Evolutionary conservation across 1,284 basidiomycete species (phyloP), one percentile per base, ranked within the genome.

Genomic region (Pyrrhoderma noxium): DNA sequence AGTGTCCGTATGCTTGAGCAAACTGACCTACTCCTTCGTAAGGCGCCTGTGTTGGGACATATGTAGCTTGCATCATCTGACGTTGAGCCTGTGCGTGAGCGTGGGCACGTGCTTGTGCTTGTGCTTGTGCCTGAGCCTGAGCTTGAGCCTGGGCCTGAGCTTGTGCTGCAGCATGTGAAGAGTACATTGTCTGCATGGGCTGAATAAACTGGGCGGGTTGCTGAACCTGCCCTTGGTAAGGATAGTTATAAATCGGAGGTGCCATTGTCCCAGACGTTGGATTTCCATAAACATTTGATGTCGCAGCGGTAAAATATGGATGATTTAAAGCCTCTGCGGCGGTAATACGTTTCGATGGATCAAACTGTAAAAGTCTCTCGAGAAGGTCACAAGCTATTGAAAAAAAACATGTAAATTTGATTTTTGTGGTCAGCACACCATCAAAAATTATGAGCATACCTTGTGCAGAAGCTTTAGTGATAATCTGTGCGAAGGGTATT

Each of bases 341-440:
- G 8, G 91, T 90, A 56, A 96, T 84, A 51, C 96, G 86, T 63
- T 94, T 87, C 25, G 85, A 78, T 0, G 96, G 96, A 65, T 99
- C 96, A 63, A 99, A 99, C 65, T 96, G 93, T 47, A 99, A 80
- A 40, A 99, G 82, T 55, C 89, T 84, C 66, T 99, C 96, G 44
- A 99, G 84, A 3, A 99, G 80, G 66, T 97, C 92, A 61, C 98
- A 80, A 11, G 95, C 95, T 91, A 57, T 31, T n/a, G n/a, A n/a
- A n/a, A n/a, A n/a, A n/a, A n/a, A n/a, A n/a, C n/a, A n/a, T n/a
- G n/a, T n/a, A n/a, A n/a, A n/a, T n/a, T n/a, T n/a, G n/a, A n/a
- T n/a, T n/a, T n/a, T n/a, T n/a, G n/a, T n/a, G n/a, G n/a, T n/a
- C n/a, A n/a, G n/a, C n/a, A n/a, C n/a, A n/a, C n/a, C n/a, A n/a